Evolutionary conservation across 129 eudicot genomes (phyloP), one percentile per base, ranked within the genome.

Genomic region (Ambrosia artemisiifolia): DNA sequence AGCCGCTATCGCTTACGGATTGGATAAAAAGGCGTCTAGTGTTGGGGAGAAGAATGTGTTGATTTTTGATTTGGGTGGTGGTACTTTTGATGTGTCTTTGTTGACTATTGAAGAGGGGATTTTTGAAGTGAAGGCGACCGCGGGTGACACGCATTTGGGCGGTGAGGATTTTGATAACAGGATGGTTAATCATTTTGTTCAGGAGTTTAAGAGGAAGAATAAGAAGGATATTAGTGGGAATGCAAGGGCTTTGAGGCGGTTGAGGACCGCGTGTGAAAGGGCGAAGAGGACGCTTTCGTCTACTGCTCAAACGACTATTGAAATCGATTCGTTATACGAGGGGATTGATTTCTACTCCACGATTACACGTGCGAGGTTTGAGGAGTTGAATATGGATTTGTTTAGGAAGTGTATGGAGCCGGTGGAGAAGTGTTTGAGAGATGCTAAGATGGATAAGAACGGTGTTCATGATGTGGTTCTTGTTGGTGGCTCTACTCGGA

Each of bases 381-480:
- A 90, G 82, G 96, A 90, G 59, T 61, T 90, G 20, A 90, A 90
- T 85, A 90, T 90, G 96, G 96, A 90, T 54, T 53, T 90, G 47
- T 90, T 90, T 75, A 83, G 94, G 54, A 90, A 90, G 84, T 90
- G 94, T 72, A 90, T 90, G 96, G 96, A 90, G 63, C 96, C 91
- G 12, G 96, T 90, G 17, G 96, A 90, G 87, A 90, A 87, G 84
- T 90, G 96, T 77, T 81, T 90, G 81, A 81, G 96, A 66, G 96
- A 90, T 53, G 96, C 96, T 5, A 90, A 90, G 88, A 90, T 90
- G 96, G 96, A 90, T 78, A 90, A 90, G 69, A 87, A 94, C 84
- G 64, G 81, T 1, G 66, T 90, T 48, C 87, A 90, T 34, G 96
- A 90, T 74, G 96, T 85, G 16, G 96, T 90, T 12, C 94, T 90